These are phyloP conservation scores for Lepiota venenata DNA, from an alignment of 768 basidiomycete species.

Conservation along the genomic window DNA sequence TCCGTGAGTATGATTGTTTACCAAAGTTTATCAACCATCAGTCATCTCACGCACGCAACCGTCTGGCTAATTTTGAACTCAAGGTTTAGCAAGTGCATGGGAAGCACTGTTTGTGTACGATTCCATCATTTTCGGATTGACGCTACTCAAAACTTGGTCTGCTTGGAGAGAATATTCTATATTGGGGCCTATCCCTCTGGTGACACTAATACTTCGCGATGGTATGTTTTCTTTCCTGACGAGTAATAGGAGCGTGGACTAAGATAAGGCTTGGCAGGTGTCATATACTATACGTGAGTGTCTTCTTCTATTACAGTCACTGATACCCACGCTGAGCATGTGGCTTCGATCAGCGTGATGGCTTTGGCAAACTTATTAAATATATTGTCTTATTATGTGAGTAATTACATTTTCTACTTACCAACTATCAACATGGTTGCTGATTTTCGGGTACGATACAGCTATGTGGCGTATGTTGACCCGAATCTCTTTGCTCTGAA, in stretches of 20 bases:
- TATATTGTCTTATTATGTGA: constrained; percentile 30
- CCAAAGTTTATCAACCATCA: background rate
- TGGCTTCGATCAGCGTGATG: constrained; percentile 38
- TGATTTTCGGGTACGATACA: constrained; percentile 8
- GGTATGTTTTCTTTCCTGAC: constrained; percentile 29
- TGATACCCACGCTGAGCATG: background rate
- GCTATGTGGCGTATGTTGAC: constrained; percentile 23
- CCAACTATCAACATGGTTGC: constrained; percentile 3
- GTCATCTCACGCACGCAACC: background rate
- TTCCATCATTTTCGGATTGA: constrained; percentile 42
- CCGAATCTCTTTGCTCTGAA: background rate
- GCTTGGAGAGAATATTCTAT: constrained; percentile 24
- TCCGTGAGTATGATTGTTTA: constrained; percentile 11
- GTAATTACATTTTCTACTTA: constrained; percentile 13
- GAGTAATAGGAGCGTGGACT: background rate
- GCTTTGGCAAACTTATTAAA: constrained; percentile 48
- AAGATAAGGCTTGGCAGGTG: constrained; percentile 29
- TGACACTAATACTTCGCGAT: constrained; percentile 44
- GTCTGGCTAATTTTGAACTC: background rate
- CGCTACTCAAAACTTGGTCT: constrained; percentile 42
- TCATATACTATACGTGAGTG: constrained; percentile 53
- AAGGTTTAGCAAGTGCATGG: constrained; percentile 40
- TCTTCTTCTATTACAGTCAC: background rate
- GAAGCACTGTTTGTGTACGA: constrained; percentile 51
- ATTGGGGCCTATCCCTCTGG: constrained; percentile 28